phyloP scores from a whole-genome alignment of 1,284 basidiomycete species.

The Boletus sp. region DNA sequence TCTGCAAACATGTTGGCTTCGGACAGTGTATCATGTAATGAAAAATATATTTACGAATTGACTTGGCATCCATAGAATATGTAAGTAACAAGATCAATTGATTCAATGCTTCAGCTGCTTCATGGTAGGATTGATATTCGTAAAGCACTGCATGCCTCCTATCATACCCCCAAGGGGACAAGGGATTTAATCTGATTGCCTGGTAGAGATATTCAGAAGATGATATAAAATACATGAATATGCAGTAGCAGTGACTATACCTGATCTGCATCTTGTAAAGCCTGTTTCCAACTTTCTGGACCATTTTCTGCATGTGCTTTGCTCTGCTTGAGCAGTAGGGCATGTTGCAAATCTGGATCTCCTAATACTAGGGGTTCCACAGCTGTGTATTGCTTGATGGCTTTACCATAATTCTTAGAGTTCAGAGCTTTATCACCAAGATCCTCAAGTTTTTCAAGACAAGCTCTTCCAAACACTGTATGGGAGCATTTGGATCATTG shows the following conservation, averaged over 20 bases:
- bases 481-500: neutral
- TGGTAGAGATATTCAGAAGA: neutral
- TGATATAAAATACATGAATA: neutral
- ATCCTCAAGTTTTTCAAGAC: neutral
- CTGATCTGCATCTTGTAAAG: neutral
- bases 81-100: neutral
- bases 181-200: neutral
- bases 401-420: neutral
- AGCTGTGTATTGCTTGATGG: neutral
- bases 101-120: slow-evolving; percentile 3
- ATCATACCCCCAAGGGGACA: neutral
- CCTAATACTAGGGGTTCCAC: neutral
- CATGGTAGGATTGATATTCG: neutral
- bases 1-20: neutral
- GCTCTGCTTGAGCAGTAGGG: slow-evolving; percentile 5
- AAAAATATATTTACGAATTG: neutral
- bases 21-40: neutral
- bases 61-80: neutral
- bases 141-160: neutral
- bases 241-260: neutral
- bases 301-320: neutral
- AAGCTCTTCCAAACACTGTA: neutral
- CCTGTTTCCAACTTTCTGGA: neutral
- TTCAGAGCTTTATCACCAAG: neutral
- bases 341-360: neutral